Conservation (phyloP, 2,329 filamentous ascomycete species). For the Bertia moriformis region DNA sequence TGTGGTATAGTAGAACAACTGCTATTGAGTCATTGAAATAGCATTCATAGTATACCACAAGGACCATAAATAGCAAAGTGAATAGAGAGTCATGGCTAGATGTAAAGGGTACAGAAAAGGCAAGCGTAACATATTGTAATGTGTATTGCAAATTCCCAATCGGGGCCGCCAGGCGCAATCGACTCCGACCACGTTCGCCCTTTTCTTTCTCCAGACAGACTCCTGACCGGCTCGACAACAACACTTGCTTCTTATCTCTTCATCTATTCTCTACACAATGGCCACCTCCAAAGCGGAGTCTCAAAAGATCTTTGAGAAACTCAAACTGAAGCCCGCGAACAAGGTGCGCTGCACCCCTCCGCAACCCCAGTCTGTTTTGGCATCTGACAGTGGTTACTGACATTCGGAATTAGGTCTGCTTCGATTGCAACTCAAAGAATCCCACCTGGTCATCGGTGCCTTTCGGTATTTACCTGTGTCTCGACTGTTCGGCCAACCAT, state of each 20-base stretch:
- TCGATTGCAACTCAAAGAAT: conserved; percentile 94
- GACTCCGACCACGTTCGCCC: conserved; percentile 1
- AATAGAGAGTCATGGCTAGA: no score
- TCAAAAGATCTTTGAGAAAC: conserved; percentile 92
- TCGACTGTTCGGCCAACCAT: conserved; percentile 95
- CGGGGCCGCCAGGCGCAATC: no score
- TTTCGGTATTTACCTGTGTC: conserved; percentile 92
- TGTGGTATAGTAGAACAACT: no score
- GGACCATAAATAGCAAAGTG: no score
- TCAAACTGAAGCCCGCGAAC: conserved; percentile 88
- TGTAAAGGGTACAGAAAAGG: no score
- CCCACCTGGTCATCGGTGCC: conserved; percentile 97
- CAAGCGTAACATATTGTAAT: no score
- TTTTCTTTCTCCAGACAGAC: background rate
- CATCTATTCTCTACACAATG: conserved; percentile 27
- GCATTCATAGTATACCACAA: no score
- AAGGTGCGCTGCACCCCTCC: conserved; percentile 43
- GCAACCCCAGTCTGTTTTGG: conserved; percentile 1
- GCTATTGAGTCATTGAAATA: no score
- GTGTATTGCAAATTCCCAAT: no score
- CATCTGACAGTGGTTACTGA: background rate
- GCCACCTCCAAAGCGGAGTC: conserved; percentile 74
- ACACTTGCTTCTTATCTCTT: background rate
- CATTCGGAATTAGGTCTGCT: conserved; percentile 60
- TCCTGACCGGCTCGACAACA: background rate